Base-by-base conservation (phyloP, 1,284 basidiomycete genomes). In the Microbotryum scabiosae region DNA sequence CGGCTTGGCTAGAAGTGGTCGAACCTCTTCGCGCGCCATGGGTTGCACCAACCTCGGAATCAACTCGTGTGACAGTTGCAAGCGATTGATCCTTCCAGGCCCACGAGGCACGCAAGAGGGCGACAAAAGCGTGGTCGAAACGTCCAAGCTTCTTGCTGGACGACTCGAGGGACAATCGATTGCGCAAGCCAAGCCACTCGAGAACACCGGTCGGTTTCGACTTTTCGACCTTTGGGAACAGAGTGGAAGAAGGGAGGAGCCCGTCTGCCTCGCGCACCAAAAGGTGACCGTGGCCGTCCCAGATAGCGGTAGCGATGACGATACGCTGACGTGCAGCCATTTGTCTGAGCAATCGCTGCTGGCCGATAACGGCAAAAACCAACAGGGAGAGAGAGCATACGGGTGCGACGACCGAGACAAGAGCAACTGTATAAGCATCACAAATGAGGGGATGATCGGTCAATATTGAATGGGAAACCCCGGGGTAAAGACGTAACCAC, bases 61-160 rank as follows among this genome's bases (percentile, higher is more conserved):
- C 14, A 41, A 18, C 14, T 41, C 36, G 36, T 18, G 36, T 16
- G 36, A 41, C 36, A 5, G 14, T 41, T 16, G 16, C 12, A 16
- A 41, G 36, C 36, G 36, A 41, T 41, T 41, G 36, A 10, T 41
- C 73, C 10, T 72, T 70, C 78, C 78, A 79, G 4, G 70, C 67
- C 77, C 77, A 79, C 4, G 75, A 75, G 54, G 74, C 69, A 51
- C 73, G 73, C 32, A 78, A 64, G 10, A 77, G 76, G 23, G 75
- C 74, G 43, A 78, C 70, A 56, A 79, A 79, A 0, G 77, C 76
- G 8, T 76, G 77, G 61, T 78, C 76, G 28, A 71, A 73, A 0
- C 73, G 69, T 1, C 73, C 72, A 48, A 79, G 69, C 59, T 78
- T 77, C 61, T 59, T 49, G 50, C 45, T 68, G 43, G 48, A 59